Evolutionary conservation across 768 basidiomycete species (phyloP), one percentile per base, ranked within the genome.

Genomic region (Tylopilus felleus): DNA sequence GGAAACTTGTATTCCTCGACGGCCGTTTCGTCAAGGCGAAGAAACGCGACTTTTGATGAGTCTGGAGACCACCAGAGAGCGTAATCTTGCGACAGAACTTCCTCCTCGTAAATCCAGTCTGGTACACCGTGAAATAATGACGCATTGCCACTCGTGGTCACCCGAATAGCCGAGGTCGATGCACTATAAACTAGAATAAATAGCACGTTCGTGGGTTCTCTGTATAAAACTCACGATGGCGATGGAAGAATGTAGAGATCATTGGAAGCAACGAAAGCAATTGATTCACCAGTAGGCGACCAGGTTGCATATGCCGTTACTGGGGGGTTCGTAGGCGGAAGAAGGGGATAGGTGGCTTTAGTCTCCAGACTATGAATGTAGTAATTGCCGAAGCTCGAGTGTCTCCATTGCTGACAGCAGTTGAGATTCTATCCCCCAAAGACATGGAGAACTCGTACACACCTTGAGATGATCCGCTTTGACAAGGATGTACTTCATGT

Each of bases 51-150:
- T 31, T 74, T 73, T 3, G 68, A 60, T 0, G 74, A 70, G 47
- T 73, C 63, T 4, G 95, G 96, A 10, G 90, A 88, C 88, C 90
- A 98, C 93, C 93, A 98, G 5, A 96, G 74, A 0, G 94, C 85
- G 45, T 70, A 83, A 65, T 93, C 82, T 36, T 73, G 65, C 4
- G 78, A 73, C 61, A 93, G 88, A 22, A 98, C 83, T 67, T 97
- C 93, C 66, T 96, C 93, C 68, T 96, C 93, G 69, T 95, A 95
- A 5, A 98, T 96, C 96, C 97, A 98, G 67, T 97, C 93, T 0
- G 93, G 91, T 2, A 97, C 89, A 8, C 97, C 97, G 63, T 98
- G 85, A 77, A 98, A 97, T 16, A 95, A 77, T 0, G 88, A 87
- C 0, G 83, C 78, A 48, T 87, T 90, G 0, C 97, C 97, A 14